Conservation (phyloP, 148 eudicot species). For the Simmondsia chinensis region DNA sequence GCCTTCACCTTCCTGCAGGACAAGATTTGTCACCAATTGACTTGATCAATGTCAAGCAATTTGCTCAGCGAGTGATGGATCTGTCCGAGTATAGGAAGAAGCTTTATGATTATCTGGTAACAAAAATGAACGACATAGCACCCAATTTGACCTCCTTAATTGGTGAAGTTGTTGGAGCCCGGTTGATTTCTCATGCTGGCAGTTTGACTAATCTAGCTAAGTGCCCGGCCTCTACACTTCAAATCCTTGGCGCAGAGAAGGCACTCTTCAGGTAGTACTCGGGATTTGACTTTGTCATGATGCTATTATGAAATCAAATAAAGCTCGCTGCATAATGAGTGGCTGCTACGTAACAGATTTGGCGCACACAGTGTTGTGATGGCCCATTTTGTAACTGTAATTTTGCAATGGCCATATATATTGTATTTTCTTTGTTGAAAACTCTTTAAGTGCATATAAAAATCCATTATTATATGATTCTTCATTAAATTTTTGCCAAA, state of each 20-base stretch:
- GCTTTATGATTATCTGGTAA: slow-evolving; percentile 72
- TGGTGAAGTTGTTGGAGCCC: slow-evolving; percentile 98
- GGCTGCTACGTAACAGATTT: too few relatives aligned
- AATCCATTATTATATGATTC: too few relatives aligned
- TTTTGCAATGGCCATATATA: too few relatives aligned
- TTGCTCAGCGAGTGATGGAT: slow-evolving; percentile 92
- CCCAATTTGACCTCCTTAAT: slow-evolving; percentile 92
- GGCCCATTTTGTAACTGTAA: too few relatives aligned
- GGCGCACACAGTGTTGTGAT: too few relatives aligned
- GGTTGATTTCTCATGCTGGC: slow-evolving; percentile 96
- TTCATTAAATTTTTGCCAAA: too few relatives aligned
- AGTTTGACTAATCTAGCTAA: slow-evolving; percentile 96
- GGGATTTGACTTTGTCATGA: neutral
- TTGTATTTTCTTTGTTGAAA: too few relatives aligned
- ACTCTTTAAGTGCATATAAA: too few relatives aligned
- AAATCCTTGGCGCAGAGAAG: slow-evolving; percentile 97
- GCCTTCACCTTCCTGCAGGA: slow-evolving; percentile 58
- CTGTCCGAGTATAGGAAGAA: slow-evolving; percentile 89
- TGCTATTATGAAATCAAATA: too few relatives aligned
- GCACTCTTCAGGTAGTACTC: slow-evolving; percentile 75
- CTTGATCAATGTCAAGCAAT: slow-evolving; percentile 82
- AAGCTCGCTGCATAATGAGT: too few relatives aligned
- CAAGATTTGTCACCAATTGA: slow-evolving; percentile 89
- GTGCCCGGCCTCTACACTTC: slow-evolving; percentile 95
- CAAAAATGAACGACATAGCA: slow-evolving; percentile 91